Base-by-base conservation (phyloP, 2,329 filamentous ascomycete genomes). In the Phyllosticta paracitricarpa region DNA sequence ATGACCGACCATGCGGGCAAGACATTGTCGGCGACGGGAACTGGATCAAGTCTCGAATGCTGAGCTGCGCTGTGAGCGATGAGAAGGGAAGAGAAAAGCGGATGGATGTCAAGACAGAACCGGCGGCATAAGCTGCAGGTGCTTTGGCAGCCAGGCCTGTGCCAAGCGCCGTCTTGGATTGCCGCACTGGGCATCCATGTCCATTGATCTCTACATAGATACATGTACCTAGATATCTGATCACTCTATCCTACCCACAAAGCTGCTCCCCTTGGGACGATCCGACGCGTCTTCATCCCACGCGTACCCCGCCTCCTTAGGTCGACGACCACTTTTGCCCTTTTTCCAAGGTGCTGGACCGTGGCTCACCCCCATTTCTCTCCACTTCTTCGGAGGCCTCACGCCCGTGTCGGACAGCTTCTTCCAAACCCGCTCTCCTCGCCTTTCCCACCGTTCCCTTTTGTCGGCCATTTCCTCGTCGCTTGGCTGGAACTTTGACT, bases 401-500 rank as follows among this genome's bases (percentile, higher is more conserved):
- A 84, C 74, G 2, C 84, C 84, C 65, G 74, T 66, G 66, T 76
- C 75, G 4, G 77, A 76, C 68, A 79, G 69, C 53, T 77, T 75
- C 4, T 70, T 67, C 78, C 79, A 81, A 64, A 81, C 80, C 67
- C 69, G 72, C 66, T 78, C 75, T 2, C 79, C 79, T 3, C 79
- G 68, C 56, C 74, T 75, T 61, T 80, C 76, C 79, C 79, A 81
- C 28, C 79, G 67, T 61, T 68, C 63, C 65, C 74, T 68, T 48
- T 78, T 68, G 6, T 75, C 72, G 26, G 78, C 76, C 17, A 72
- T 67, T 63, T 81, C 77, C 51, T 76, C 74, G 56, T 80, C 69
- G 7, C 71, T 78, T 3, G 89, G 86, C 67, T 76, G 75, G 87
- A 89, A 94, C 63, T 89, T 91, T 72, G 83, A 84, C 77, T 84